A percentile compares a stretch with the other conserved stretches of the same genome.
phyloP scores from a whole-genome alignment of 768 basidiomycete species.

The Sporobolomyces pararoseus region DNA sequence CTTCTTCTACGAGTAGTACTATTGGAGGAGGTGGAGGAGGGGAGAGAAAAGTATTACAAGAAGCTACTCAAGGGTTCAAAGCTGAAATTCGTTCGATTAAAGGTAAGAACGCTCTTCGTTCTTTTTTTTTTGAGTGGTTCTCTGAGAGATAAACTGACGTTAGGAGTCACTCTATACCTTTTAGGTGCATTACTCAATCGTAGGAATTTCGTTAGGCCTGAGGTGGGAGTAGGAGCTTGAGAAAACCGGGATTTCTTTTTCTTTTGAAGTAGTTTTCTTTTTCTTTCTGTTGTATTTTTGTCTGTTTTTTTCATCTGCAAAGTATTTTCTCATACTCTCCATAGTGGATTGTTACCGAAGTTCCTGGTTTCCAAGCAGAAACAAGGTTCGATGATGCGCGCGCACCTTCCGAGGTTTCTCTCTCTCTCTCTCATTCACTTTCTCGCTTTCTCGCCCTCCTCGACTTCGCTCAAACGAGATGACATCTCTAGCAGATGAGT shows the following conservation, averaged over 20 bases:
- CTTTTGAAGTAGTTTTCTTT: not conserved
- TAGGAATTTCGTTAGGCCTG: constrained; percentile 15
- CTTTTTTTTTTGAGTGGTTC: not conserved
- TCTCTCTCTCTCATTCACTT: too few species aligned
- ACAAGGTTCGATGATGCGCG: too few species aligned
- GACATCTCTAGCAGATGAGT: constrained; percentile 72
- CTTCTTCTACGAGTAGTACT: not conserved
- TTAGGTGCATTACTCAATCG: constrained; percentile 33
- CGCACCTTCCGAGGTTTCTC: not conserved
- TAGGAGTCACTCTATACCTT: not conserved
- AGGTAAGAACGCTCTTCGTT: constrained; percentile 15
- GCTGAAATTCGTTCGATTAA: constrained; percentile 31
- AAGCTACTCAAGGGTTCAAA: constrained; percentile 26
- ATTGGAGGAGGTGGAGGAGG: not conserved
- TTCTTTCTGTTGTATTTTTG: not conserved
- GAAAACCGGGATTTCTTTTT: not conserved
- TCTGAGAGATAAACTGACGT: not conserved
- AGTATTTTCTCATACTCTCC: too few species aligned
- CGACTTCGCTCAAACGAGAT: constrained; percentile 1
- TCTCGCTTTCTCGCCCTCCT: too few species aligned
- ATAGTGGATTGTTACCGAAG: too few species aligned
- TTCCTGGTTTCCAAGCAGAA: too few species aligned
- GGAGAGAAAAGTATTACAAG: constrained; percentile 20
- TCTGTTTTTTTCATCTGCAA: not conserved
- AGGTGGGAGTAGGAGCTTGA: not conserved